These are phyloP conservation scores for Podila minutissima DNA, from an alignment of 192 early-diverging fungal genomes.

Conservation along the genomic window DNA sequence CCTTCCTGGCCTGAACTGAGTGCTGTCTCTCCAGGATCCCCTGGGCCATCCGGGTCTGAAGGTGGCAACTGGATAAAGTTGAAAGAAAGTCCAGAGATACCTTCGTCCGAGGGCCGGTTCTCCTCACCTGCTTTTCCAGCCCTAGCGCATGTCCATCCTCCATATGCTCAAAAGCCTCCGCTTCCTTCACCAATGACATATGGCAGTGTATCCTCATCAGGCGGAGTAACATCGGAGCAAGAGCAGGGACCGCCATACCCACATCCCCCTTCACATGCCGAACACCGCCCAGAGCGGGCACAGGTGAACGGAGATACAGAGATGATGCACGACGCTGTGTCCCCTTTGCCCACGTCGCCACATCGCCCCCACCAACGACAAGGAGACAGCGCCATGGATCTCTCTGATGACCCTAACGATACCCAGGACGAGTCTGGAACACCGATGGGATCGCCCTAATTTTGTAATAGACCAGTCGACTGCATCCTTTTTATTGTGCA, in stretches of 20 bases:
- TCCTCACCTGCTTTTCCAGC: background rate
- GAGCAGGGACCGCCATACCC: background rate
- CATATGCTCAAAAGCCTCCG: background rate
- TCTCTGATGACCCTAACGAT: background rate
- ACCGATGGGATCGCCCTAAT: background rate
- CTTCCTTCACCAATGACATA: background rate
- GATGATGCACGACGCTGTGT: background rate
- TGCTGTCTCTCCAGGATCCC: background rate
- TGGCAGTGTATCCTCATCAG: background rate
- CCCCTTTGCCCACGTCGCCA: background rate
- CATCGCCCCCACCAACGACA: background rate
- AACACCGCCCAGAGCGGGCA: background rate
- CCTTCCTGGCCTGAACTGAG: background rate
- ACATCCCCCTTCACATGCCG: background rate
- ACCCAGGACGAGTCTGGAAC: background rate
- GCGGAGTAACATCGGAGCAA: background rate
- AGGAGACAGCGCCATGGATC: background rate
- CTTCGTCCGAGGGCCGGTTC: background rate
- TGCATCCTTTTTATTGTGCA: background rate
- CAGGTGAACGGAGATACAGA: background rate
- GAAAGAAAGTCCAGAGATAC: slow-evolving; percentile 2
- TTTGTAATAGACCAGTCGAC: background rate
- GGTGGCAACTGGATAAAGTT: background rate
- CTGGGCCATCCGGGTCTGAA: background rate
- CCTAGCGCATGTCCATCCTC: background rate